Evolutionary conservation across 345 rosid genomes (phyloP), one percentile per base, ranked within the genome.

Genomic region (Eucalyptus cladocalyx): DNA sequence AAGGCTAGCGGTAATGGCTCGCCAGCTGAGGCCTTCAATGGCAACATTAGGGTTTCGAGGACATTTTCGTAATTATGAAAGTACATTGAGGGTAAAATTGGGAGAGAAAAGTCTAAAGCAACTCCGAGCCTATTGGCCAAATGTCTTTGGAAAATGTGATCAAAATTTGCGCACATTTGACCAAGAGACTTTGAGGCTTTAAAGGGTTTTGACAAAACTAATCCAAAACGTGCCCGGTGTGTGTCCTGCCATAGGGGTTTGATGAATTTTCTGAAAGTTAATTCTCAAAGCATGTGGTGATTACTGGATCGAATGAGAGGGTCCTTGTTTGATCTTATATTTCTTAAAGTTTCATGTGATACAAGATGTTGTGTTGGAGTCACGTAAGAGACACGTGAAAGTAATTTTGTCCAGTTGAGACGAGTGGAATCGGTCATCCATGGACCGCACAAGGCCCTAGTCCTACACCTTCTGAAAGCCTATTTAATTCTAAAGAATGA

Each of bases 361-460:
- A 62, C 4, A 8, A 4, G 18, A 30, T 62, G 34, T 15, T 6
- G 72, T 14, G 34, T 62, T 30, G 34, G 19, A 62, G 72, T 62
- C 34, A 7, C 1, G 5, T 62, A 13, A 30, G 34, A 30, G 34
- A 32, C 72, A 62, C 2, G 9, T 0, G 9, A 6, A 30, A 0
- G 3, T 62, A 14, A 62, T 18, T 34, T 37, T 6, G 43, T 34
- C 43, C 8, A 6, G 4, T 6, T 18, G 5, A 72, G 4, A 18
- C 1, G 2, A 18, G 81, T 1, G 13, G 26, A 18, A 72, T 34
- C 7, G 1, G 24, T 72, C 26, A 6, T 72, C 43, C 34, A 19
- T 42, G 43, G 11, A 10, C 40, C 40, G 0, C 18, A 9, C 5
- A 67, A 67, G 80, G 42, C 28, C 60, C 26, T 10, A 21, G 2